Percentiles rank a stretch among this genome's conserved stretches.
Conservation (phyloP, 345 rosid genomes). For the Xanthoceras sorbifolium region DNA sequence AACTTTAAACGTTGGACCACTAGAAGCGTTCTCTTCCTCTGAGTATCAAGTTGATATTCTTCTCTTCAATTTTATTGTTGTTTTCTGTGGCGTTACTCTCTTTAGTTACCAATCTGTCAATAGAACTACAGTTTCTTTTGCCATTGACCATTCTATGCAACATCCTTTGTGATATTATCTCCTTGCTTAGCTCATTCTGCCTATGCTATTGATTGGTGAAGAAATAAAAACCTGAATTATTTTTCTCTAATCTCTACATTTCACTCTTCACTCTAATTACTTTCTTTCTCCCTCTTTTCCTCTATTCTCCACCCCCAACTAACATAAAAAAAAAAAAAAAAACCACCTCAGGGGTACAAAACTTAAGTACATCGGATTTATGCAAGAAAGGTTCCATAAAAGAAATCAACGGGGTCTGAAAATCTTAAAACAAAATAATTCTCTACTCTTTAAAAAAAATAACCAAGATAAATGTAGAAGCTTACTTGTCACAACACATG, state of each 20-base stretch:
- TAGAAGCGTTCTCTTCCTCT: neutral
- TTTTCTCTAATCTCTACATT: too few relatives aligned
- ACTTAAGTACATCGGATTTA: too few relatives aligned
- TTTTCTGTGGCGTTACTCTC: neutral
- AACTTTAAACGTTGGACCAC: neutral
- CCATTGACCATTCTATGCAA: neutral
- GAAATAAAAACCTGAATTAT: too few relatives aligned
- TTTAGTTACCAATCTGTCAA: neutral
- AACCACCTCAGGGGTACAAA: too few relatives aligned
- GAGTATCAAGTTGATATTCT: neutral
- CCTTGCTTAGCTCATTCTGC: too few relatives aligned
- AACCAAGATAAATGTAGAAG: neutral
- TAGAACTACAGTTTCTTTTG: neutral
- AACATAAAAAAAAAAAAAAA: too few relatives aligned
- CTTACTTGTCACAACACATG: conserved; percentile 81
- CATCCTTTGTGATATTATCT: neutral
- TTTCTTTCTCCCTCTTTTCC: too few relatives aligned
- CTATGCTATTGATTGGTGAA: too few relatives aligned
- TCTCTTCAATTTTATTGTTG: neutral
- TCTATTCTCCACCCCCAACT: too few relatives aligned
- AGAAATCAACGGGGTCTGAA: too few relatives aligned
- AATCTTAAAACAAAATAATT: neutral
- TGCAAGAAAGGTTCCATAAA: too few relatives aligned
- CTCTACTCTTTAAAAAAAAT: neutral
- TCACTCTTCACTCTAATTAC: too few relatives aligned